Base-by-base conservation (phyloP, 2,329 filamentous ascomycete genomes). In the Simplicillium aogashimaense region DNA sequence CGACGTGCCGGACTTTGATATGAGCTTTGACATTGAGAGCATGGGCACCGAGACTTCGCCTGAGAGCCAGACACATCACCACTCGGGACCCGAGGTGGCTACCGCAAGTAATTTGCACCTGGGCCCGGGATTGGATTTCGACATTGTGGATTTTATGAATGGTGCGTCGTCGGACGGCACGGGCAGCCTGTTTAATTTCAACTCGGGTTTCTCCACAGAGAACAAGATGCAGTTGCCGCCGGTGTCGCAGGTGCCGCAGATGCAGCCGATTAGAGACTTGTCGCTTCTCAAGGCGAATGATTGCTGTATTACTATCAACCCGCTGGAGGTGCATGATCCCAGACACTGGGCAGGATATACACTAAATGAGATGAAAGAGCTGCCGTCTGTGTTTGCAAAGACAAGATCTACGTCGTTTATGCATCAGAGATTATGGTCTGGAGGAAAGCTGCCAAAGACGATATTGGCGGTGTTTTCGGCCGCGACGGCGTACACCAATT, bases 381-480 rank as follows among this genome's bases (percentile, higher is more conserved):
- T 67, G 34, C 63, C 58, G 48, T 37, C 44, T 15, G 51, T 35
- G 36, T 67, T 62, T 42, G 56, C 63, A 12, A 53, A 50, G 25
- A 56, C 59, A 5, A 59, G 58, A 42, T 48, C 56, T 7, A 56
- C 65, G 15, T 58, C 64, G 28, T 70, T 65, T 46, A 54, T 70
- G 40, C 67, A 70, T 47, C 54, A 58, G 29, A 55, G 59, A 9
- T 56, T 70, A 14, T 69, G 70, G 54, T 6, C 6, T 9, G 51
- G 57, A 35, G 46, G 53, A 43, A 52, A 53, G 32, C 56, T 66
- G 15, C 65, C 66, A 17, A 56, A 54, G 16, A 55, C 60, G 18
- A 59, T 70, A 30, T 48, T 67, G 29, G 48, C 60, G 6, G 62
- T 58, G 35, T 70, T 64, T 42, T 57, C 64, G 2, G 58, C 58